These are phyloP conservation scores for Paecilomyces variotii DNA, from an alignment of 2,329 filamentous ascomycete species.

Conservation along the genomic window DNA sequence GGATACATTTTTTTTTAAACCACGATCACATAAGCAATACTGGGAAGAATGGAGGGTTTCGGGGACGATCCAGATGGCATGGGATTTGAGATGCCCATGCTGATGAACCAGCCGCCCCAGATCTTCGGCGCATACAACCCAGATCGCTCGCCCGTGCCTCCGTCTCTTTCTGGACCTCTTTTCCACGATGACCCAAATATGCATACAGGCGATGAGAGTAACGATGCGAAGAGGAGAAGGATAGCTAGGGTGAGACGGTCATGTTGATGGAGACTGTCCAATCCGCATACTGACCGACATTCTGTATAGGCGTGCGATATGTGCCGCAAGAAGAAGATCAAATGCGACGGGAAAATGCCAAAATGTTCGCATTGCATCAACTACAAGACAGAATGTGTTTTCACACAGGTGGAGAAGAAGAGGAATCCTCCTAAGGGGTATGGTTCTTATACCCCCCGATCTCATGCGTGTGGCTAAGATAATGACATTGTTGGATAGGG, in stretches of 20 bases:
- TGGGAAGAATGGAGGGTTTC: conserved; percentile 24
- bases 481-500: conserved; percentile 43
- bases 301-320: conserved; percentile 72
- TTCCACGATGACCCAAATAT: conserved; percentile 39
- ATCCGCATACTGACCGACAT: conserved; percentile 4
- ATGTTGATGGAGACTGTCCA: conserved; percentile 1
- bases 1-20: not conserved
- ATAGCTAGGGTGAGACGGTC: conserved; percentile 66
- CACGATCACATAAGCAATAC: not conserved
- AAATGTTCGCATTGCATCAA: conserved; percentile 94
- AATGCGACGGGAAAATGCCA: conserved; percentile 93
- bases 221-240: conserved; percentile 78
- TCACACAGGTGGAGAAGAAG: conserved; percentile 99
- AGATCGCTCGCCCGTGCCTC: conserved; percentile 52
- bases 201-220: conserved; percentile 46
- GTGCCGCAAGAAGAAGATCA: conserved; percentile 91
- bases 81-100: conserved; percentile 40
- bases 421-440: conserved; percentile 94
- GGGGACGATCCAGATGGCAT: conserved; percentile 30
- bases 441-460: conserved; percentile 17
- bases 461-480: conserved; percentile 8
- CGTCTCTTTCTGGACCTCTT: conserved; percentile 36
- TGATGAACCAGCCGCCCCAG: conserved; percentile 58
- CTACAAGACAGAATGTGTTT: conserved; percentile 96
- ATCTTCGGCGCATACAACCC: conserved; percentile 58